Base-by-base conservation (phyloP, 345 rosid genomes). In the Punica granatum region DNA sequence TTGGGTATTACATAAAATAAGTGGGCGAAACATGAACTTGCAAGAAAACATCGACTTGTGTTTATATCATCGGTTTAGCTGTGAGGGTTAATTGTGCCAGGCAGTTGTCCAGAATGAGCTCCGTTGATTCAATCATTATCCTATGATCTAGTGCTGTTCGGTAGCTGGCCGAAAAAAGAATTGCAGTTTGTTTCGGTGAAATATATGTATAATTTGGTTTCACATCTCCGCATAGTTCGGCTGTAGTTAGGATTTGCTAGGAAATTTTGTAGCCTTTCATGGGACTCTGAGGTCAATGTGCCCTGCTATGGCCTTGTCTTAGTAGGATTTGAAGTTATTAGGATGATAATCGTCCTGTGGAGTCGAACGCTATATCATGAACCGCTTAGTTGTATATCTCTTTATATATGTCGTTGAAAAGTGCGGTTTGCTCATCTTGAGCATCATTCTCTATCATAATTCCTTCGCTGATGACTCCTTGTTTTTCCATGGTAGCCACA, bases 31-130 rank as follows among this genome's bases (percentile, higher is more conserved):
- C n/a, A n/a, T n/a, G n/a, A n/a, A n/a, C n/a, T n/a, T n/a, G n/a
- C n/a, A n/a, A n/a, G n/a, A n/a, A n/a, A n/a, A n/a, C n/a, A n/a
- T n/a, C n/a, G n/a, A n/a, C n/a, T n/a, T n/a, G n/a, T n/a, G n/a
- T n/a, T n/a, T n/a, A n/a, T n/a, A n/a, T n/a, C n/a, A n/a, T n/a
- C n/a, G n/a, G n/a, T n/a, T n/a, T n/a, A n/a, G n/a, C 78, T 93
- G 87, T 5, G 98, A 93, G 79, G 98, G 90, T 36, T 97, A 93
- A 66, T 71, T 93, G 68, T 90, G 98, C 81, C 94, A 90, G 69
- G 97, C 98, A 56, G 97, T 93, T 78, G 93, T 96, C 77, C 92
- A 89, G 71, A 88, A 89, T 73, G 89, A 89, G 75, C 94, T 89
- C 68, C 86, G 70, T 67, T 90, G 87, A 90, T 79, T 65, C 42